Percentiles rank a stretch among this genome's conserved stretches.
Evolutionary conservation across 148 eudicot genomes (phyloP).

Genomic region (Fagopyrum esculentum): DNA sequence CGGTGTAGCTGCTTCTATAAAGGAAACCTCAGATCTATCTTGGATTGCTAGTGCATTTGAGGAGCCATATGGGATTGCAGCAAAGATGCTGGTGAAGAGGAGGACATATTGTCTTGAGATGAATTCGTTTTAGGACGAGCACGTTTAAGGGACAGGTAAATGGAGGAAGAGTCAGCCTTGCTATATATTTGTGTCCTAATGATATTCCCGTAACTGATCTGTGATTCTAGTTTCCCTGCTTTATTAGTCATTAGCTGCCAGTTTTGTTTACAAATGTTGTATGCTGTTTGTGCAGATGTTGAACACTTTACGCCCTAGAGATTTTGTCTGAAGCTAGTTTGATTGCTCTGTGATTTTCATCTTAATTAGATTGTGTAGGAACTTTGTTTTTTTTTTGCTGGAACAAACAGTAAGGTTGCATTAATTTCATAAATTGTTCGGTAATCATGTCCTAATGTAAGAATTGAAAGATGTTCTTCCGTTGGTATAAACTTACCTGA

Average conservation of each 20-base stretch:
- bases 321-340: neutral
- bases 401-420: too few species aligned
- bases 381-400: too few species aligned
- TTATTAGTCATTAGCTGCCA: neutral
- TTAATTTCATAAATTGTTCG: neutral
- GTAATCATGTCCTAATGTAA: neutral
- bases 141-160: neutral
- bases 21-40: constrained; percentile 34
- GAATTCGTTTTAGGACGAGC: constrained; percentile 49
- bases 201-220: neutral
- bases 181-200: neutral
- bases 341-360: too few species aligned
- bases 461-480: neutral
- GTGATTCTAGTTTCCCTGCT: neutral
- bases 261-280: neutral
- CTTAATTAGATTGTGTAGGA: too few species aligned
- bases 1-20: constrained; percentile 20
- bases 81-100: constrained; percentile 56
- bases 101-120: constrained; percentile 72
- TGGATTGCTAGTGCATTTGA: constrained; percentile 59
- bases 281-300: neutral
- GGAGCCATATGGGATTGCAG: constrained; percentile 55
- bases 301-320: neutral
- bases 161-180: neutral
- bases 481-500: neutral